Evolutionary conservation across 2,329 filamentous ascomycete genomes (phyloP).

Genomic region (Alternaria consortialis): DNA sequence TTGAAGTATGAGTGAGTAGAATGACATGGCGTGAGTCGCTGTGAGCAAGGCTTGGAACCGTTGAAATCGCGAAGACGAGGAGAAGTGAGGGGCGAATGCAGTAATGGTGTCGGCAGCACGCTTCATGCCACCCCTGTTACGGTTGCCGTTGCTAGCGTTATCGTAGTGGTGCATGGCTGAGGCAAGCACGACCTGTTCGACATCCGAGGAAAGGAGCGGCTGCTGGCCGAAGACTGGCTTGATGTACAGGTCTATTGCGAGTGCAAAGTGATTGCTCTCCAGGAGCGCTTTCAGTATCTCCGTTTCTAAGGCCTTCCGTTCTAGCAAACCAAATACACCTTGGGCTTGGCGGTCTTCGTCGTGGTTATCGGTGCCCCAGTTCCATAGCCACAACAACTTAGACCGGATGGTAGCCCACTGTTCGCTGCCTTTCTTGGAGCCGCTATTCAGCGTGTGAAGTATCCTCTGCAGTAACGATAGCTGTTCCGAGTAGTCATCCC

Average conservation of each 20-base stretch:
- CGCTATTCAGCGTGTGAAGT: slow-evolving; percentile 63
- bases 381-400: slow-evolving; percentile 76
- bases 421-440: slow-evolving; percentile 68
- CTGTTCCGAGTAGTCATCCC: slow-evolving; percentile 72
- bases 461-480: slow-evolving; percentile 66
- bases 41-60: slow-evolving; percentile 71
- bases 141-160: slow-evolving; percentile 82
- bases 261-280: slow-evolving; percentile 68
- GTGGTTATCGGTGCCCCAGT: slow-evolving; percentile 68
- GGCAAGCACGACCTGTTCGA: slow-evolving; percentile 69
- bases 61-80: slow-evolving; percentile 61
- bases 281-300: slow-evolving; percentile 76
- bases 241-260: slow-evolving; percentile 67
- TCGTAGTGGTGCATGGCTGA: slow-evolving; percentile 78
- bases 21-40: slow-evolving; percentile 77
- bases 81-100: slow-evolving; percentile 69
- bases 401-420: slow-evolving; percentile 61
- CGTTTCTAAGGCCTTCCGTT: slow-evolving; percentile 69
- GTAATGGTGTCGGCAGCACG: slow-evolving; percentile 70
- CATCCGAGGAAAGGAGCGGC: slow-evolving; percentile 59
- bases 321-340: slow-evolving; percentile 67
- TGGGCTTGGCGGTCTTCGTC: slow-evolving; percentile 51
- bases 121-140: slow-evolving; percentile 77
- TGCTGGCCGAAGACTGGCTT: slow-evolving; percentile 63
- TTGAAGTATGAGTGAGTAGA: slow-evolving; percentile 79